A percentile compares a stretch with the other conserved stretches of the same genome.
Evolutionary conservation across 306 rosid genomes (phyloP).

Genomic region (Cicer yamashitae): DNA sequence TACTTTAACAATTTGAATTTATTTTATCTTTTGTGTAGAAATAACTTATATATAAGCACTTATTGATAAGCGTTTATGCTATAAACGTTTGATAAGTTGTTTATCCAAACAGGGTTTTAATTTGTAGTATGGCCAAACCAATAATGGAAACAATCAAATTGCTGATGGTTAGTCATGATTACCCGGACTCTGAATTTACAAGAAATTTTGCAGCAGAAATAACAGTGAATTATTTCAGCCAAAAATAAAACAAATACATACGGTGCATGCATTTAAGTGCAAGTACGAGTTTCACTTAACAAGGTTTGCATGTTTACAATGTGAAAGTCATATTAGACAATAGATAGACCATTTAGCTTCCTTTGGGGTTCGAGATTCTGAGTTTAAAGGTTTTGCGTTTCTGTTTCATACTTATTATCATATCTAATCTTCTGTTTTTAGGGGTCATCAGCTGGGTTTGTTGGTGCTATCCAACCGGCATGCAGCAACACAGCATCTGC

Average conservation of each 20-base stretch:
- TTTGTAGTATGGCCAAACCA: constrained; percentile 9
- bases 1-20: too few species aligned
- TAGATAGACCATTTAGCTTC: constrained; percentile 23
- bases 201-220: background rate
- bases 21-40: too few species aligned
- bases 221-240: background rate
- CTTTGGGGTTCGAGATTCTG: constrained; percentile 1
- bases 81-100: too few species aligned
- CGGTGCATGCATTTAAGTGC: constrained; percentile 5
- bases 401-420: constrained; percentile 28
- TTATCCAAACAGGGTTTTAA: background rate
- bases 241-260: background rate
- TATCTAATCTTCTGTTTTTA: constrained; percentile 45
- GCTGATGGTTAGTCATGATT: constrained; percentile 12
- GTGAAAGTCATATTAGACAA: constrained; percentile 23
- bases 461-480: constrained; percentile 62
- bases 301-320: constrained; percentile 17
- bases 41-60: too few species aligned
- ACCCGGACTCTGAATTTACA: background rate
- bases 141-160: background rate
- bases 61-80: too few species aligned
- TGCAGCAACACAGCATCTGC: constrained; percentile 83
- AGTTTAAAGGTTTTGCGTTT: constrained; percentile 25
- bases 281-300: constrained; percentile 23
- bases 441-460: constrained; percentile 62